phyloP scores from a whole-genome alignment of 2,329 filamentous ascomycete species.

The Coniochaeta prunicola region DNA sequence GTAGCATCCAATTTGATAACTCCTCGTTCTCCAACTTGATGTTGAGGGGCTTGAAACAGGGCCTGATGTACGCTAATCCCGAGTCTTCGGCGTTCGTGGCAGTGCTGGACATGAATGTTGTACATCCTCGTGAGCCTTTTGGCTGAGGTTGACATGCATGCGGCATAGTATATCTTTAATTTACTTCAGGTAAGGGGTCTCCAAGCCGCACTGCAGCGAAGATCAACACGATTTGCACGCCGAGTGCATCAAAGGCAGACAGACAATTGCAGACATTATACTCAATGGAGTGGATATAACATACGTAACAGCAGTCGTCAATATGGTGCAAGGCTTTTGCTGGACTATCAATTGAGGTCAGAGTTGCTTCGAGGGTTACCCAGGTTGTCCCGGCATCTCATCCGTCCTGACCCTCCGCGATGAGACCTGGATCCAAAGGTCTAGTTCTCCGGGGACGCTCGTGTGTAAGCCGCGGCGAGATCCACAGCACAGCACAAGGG shows the following conservation, averaged over 20 bases:
- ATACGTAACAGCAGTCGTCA: too few species aligned
- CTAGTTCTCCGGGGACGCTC: too few species aligned
- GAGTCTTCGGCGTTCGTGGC: background rate
- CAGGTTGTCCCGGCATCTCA: background rate
- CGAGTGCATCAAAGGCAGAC: background rate
- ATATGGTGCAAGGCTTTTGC: too few species aligned
- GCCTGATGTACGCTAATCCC: background rate
- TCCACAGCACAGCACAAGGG: too few species aligned
- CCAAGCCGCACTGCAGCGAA: slow-evolving; percentile 6
- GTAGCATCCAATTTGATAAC: background rate
- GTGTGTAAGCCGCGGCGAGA: too few species aligned
- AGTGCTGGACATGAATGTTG: background rate
- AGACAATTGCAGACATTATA: too few species aligned
- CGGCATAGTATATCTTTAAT: slow-evolving; percentile 6
- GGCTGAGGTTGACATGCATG: background rate
- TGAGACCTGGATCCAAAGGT: too few species aligned
- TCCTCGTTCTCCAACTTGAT: background rate
- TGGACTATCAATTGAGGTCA: too few species aligned
- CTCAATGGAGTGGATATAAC: too few species aligned
- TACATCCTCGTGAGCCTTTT: background rate
- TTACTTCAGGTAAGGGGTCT: slow-evolving; percentile 5
- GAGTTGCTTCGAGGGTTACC: too few species aligned
- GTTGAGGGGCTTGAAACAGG: background rate
- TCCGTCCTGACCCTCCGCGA: background rate
- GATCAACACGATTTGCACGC: background rate